Conservation (phyloP, 2,329 filamentous ascomycete species). For the Fusarium keratoplasticum region DNA sequence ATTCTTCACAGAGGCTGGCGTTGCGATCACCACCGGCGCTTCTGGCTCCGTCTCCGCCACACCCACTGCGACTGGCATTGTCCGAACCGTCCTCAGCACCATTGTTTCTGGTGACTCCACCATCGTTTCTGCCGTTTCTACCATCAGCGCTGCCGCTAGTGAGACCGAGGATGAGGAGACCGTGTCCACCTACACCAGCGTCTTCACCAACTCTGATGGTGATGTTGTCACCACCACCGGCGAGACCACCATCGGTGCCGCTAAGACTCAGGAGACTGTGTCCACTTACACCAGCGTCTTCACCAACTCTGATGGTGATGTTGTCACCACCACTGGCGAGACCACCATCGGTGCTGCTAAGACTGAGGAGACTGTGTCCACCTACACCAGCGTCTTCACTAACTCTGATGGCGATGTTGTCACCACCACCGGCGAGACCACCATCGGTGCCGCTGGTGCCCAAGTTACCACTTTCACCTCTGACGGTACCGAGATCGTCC, state of each 20-base stretch:
- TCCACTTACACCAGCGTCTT: constrained; percentile 45
- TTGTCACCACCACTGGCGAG: constrained; percentile 33
- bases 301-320: constrained; percentile 39
- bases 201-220: constrained; percentile 39
- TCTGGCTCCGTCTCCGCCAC: constrained; percentile 37
- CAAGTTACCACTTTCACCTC: constrained; percentile 37
- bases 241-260: constrained; percentile 10
- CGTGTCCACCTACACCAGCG: constrained; percentile 45
- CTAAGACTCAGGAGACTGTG: background rate
- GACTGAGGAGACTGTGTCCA: constrained; percentile 24
- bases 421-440: constrained; percentile 33
- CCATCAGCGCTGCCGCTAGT: constrained; percentile 45
- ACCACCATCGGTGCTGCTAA: constrained; percentile 20
- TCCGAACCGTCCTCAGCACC: constrained; percentile 54
- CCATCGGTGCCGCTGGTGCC: constrained; percentile 21
- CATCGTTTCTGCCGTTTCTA: constrained; percentile 51
- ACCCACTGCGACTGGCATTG: constrained; percentile 33
- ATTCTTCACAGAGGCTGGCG: constrained; percentile 46
- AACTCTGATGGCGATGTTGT: constrained; percentile 37
- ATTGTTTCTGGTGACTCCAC: constrained; percentile 50
- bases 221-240: constrained; percentile 35
- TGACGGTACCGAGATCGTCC: constrained; percentile 31
- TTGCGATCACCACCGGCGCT: constrained; percentile 49
- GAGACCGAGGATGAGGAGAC: constrained; percentile 40
- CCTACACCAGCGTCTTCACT: constrained; percentile 45